These are phyloP conservation scores for Vicia sativa DNA, from an alignment of 306 rosid species.

Conservation along the genomic window DNA sequence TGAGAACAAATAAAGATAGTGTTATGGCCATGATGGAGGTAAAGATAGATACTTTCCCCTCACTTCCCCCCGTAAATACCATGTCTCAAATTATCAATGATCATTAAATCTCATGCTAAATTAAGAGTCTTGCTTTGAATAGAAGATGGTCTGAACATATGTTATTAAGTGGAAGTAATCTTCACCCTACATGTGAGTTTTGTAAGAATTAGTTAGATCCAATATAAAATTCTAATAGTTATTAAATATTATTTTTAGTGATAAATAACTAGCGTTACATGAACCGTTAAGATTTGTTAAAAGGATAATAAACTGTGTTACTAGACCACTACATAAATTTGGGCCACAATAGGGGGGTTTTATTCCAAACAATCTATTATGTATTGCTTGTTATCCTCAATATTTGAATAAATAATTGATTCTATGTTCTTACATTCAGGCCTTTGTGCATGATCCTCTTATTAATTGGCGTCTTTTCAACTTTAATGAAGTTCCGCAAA, in stretches of 20 bases:
- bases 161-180: too few species aligned
- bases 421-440: conserved; percentile 54
- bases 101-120: not conserved
- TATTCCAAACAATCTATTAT: conserved; percentile 6
- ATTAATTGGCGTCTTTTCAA: conserved; percentile 99
- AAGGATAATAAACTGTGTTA: not conserved
- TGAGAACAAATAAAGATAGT: conserved; percentile 80
- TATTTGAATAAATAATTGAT: conserved; percentile 22
- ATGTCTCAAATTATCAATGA: conserved; percentile 14
- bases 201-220: too few species aligned
- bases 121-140: not conserved
- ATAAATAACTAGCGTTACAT: not conserved
- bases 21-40: conserved; percentile 99
- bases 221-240: too few species aligned
- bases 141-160: too few species aligned
- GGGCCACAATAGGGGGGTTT: conserved; percentile 1
- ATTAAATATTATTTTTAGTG: too few species aligned
- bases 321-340: conserved; percentile 17
- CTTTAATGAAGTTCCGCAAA: conserved; percentile 96
- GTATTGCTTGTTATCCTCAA: conserved; percentile 1
- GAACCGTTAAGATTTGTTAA: not conserved
- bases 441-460: conserved; percentile 97
- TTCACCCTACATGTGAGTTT: too few species aligned
- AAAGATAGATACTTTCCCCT: conserved; percentile 25
- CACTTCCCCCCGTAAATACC: not conserved